A percentile compares a stretch with the other conserved stretches of the same genome.
phyloP scores from a whole-genome alignment of 495 filamentous ascomycete genomes.

The Halenospora varia region DNA sequence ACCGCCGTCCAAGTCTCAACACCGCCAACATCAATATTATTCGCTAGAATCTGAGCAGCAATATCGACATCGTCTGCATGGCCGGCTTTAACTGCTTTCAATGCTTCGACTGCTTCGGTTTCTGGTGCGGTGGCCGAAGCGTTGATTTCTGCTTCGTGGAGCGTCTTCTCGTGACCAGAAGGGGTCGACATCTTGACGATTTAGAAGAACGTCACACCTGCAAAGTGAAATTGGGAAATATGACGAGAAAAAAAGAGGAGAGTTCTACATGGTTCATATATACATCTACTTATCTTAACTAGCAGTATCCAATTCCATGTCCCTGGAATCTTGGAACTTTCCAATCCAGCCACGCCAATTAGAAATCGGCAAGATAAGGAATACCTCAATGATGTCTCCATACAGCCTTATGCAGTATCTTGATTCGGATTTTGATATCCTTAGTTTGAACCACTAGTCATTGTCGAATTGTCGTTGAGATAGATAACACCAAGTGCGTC shows the following conservation, averaged over 20 bases:
- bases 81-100: neutral
- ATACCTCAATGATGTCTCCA: too few species aligned
- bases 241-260: too few species aligned
- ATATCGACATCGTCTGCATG: neutral
- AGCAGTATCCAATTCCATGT: neutral
- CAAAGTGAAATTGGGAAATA: too few species aligned
- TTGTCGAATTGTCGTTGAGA: neutral
- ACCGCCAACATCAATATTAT: neutral
- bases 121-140: neutral
- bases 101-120: neutral
- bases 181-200: neutral
- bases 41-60: neutral
- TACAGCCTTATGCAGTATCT: too few species aligned
- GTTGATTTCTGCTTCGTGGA: neutral
- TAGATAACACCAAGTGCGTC: neutral
- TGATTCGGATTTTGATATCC: too few species aligned
- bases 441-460: too few species aligned
- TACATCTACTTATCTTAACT: too few species aligned
- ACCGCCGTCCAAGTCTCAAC: too few species aligned
- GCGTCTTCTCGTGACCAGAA: neutral
- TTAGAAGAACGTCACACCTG: too few species aligned
- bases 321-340: neutral
- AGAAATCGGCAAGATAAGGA: neutral
- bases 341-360: neutral
- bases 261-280: too few species aligned